A percentile compares a stretch with the other conserved stretches of the same genome.
Evolutionary conservation across 768 basidiomycete species (phyloP).

Genomic region (Podaxis sp.): DNA sequence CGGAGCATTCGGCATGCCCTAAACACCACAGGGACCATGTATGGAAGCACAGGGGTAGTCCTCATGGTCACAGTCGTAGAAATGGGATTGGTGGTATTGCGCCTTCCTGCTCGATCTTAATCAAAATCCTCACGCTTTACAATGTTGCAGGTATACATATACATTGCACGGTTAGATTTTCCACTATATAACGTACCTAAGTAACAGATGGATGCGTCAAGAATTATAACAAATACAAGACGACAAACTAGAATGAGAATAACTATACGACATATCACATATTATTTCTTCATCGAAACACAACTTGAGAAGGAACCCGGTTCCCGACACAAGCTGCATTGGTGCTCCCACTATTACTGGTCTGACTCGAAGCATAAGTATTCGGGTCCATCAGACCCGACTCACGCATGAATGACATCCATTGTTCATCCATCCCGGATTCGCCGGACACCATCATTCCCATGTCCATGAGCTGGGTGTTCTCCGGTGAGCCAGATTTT

Average conservation of each 20-base stretch:
- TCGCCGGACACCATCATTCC: constrained; percentile 54
- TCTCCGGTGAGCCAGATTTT: constrained; percentile 27
- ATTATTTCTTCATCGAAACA: background rate
- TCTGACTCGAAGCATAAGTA: constrained; percentile 9
- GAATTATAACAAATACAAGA: constrained; percentile 5
- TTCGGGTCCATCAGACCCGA: constrained; percentile 47
- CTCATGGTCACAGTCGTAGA: too few species aligned
- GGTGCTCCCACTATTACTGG: background rate
- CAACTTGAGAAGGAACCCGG: background rate
- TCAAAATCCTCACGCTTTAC: too few species aligned
- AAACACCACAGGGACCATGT: too few species aligned
- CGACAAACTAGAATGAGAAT: background rate
- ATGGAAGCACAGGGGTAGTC: too few species aligned
- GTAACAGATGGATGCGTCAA: background rate
- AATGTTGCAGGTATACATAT: background rate
- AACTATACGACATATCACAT: background rate
- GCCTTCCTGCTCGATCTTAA: too few species aligned
- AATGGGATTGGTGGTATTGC: too few species aligned
- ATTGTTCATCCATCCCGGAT: constrained; percentile 60
- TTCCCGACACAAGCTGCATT: background rate
- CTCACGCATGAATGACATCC: constrained; percentile 63
- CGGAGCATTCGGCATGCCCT: too few species aligned
- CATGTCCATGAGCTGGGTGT: constrained; percentile 30
- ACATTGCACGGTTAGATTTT: background rate
- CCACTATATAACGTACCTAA: background rate